Conservation (phyloP, 2,329 filamentous ascomycete species). For the Aspergillus sp. region DNA sequence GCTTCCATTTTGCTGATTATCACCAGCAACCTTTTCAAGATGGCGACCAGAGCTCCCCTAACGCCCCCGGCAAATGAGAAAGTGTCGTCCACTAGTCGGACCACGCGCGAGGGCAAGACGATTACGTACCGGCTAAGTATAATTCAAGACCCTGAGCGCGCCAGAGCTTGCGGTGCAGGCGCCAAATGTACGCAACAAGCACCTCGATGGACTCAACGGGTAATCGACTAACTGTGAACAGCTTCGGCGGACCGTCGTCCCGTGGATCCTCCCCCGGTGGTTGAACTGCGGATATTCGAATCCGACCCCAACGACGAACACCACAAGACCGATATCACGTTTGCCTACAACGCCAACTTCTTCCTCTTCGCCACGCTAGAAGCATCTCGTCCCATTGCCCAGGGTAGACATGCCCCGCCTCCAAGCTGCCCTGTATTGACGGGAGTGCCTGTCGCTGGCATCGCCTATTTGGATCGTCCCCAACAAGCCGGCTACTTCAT, state of each 20-base stretch:
- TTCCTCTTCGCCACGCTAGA: constrained; percentile 94
- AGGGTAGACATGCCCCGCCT: constrained; percentile 70
- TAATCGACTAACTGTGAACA: constrained; percentile 35
- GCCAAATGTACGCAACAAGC: constrained; percentile 72
- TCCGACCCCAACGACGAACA: constrained; percentile 56
- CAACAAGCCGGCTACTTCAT: constrained; percentile 84
- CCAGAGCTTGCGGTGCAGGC: constrained; percentile 90
- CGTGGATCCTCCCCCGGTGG: constrained; percentile 91
- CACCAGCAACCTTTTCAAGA: constrained; percentile 24
- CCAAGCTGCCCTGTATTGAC: constrained; percentile 80
- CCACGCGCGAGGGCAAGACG: constrained; percentile 71
- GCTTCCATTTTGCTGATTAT: neutral
- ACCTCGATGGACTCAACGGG: constrained; percentile 1
- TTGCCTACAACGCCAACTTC: constrained; percentile 93
- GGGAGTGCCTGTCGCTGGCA: constrained; percentile 90
- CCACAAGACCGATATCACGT: constrained; percentile 71
- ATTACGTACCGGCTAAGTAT: constrained; percentile 82
- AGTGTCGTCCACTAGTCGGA: constrained; percentile 51
- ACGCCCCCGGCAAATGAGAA: constrained; percentile 55
- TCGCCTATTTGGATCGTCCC: constrained; percentile 92
- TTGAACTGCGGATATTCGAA: constrained; percentile 84
- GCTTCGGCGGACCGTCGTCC: constrained; percentile 85
- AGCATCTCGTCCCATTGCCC: constrained; percentile 77
- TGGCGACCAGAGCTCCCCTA: constrained; percentile 41
- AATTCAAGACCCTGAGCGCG: constrained; percentile 90